Base-by-base conservation (phyloP, 352 stramenopile species). In the Phytophthora megakarya region DNA sequence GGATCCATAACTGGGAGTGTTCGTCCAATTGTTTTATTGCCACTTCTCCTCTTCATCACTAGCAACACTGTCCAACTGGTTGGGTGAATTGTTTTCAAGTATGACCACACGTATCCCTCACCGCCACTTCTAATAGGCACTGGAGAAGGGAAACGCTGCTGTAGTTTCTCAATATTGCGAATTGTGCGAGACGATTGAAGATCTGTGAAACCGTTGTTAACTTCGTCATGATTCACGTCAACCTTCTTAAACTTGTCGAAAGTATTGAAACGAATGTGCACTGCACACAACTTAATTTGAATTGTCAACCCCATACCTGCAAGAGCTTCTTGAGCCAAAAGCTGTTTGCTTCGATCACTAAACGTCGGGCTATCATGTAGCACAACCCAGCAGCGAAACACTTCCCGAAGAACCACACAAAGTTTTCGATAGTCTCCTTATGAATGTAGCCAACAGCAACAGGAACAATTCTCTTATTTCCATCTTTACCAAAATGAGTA, bases 211-310 rank as follows among this genome's bases (percentile, higher is more conserved):
- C n/a, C n/a, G n/a, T n/a, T n/a, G 30, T 23, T 13, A 1, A 38
- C 47, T 23, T 52, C 47, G 22, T 57, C 46, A 15, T 46, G 21
- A 9, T 65, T 57, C 18, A 65, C 47, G 15, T 55, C 5, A 57
- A 22, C 13, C 46, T 58, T 23, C 40, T 58, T 46, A 18, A 66
- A 66, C 19, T 54, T 66, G 21, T 55, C 19, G n/a, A 48, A 54
- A 0, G 40, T 60, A 11, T 66, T 66, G n/a, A 66, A 66, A 8
- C 46, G 26, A 8, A 59, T 46, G 18, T 65, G 47, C 1, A 59
- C n/a, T 2, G 15, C 30, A n/a, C 38, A 65, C 5, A 65, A 53
- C 28, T 43, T 65, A 3, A 63, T 5, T 4, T 51, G 33, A 3
- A 64, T 25, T 18, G 28, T 21, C 11, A 64, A 18, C 12, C 55